These are phyloP conservation scores for Cymbidium sinense DNA, from an alignment of 106 monocot genomes.

Conservation along the genomic window DNA sequence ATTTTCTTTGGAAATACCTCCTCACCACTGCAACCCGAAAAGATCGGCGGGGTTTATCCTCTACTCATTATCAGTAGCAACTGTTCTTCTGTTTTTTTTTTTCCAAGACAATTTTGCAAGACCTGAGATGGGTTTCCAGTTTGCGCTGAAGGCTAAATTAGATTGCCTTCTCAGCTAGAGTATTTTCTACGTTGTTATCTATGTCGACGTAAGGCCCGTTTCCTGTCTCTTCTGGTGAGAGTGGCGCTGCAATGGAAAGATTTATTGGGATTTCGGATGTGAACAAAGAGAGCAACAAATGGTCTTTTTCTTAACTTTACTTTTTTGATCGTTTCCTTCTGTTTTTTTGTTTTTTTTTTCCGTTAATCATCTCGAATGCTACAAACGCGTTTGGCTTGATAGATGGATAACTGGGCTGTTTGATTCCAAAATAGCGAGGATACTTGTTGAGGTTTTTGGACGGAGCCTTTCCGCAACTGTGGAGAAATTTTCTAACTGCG, in stretches of 20 bases:
- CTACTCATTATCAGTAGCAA: background rate
- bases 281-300: background rate
- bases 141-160: background rate
- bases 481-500: no score
- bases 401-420: background rate
- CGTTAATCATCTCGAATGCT: background rate
- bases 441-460: constrained; percentile 9
- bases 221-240: background rate
- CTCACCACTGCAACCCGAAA: background rate
- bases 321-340: background rate
- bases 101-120: background rate
- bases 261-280: background rate
- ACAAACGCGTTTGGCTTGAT: background rate
- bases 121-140: background rate
- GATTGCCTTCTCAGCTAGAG: background rate
- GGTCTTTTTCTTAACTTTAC: background rate
- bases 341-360: background rate
- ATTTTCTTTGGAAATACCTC: background rate
- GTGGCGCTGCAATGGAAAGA: background rate
- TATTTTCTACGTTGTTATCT: constrained; percentile 1
- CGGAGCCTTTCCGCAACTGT: constrained; percentile 29
- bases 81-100: background rate
- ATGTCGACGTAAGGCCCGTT: background rate
- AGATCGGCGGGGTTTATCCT: background rate
- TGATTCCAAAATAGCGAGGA: background rate